A percentile compares a stretch with the other conserved stretches of the same genome.
Evolutionary conservation across 139 green algal genomes (phyloP).

Genomic region (Coelastrella sp.): DNA sequence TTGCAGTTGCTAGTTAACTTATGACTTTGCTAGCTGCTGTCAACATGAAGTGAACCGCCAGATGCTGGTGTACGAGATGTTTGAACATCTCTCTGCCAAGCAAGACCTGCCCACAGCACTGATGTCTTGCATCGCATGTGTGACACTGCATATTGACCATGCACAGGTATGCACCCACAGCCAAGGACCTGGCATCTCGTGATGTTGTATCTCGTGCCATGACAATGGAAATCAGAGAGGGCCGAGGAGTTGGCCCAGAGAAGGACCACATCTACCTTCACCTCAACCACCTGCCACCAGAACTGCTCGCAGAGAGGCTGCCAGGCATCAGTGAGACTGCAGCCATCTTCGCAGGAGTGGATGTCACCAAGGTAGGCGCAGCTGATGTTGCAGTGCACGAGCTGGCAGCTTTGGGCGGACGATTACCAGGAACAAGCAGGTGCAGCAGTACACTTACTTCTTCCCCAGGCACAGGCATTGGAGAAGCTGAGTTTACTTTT

Average conservation of each 20-base stretch:
- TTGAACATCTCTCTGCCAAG: too few species aligned
- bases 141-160: not conserved
- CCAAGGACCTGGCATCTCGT: slow-evolving; percentile 98
- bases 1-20: too few species aligned
- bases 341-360: slow-evolving; percentile 98
- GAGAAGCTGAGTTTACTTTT: too few species aligned
- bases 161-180: slow-evolving; percentile 93
- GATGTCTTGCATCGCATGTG: too few species aligned
- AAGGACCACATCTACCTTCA: slow-evolving; percentile 99
- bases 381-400: not conserved
- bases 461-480: too few species aligned
- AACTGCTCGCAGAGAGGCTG: slow-evolving; percentile 96
- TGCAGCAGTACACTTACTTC: too few species aligned
- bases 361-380: slow-evolving; percentile 88
- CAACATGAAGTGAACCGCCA: too few species aligned
- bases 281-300: slow-evolving; percentile 97
- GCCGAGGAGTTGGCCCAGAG: slow-evolving; percentile 80
- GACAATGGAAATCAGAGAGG: slow-evolving; percentile 97
- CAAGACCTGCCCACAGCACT: too few species aligned
- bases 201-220: slow-evolving; percentile 97
- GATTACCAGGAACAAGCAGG: not conserved
- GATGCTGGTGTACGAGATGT: too few species aligned
- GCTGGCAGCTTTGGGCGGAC: not conserved
- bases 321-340: slow-evolving; percentile 98
- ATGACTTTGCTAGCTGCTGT: too few species aligned